Evolutionary conservation across 2,329 filamentous ascomycete species (phyloP).

Genomic region (Zasmidium cellare): DNA sequence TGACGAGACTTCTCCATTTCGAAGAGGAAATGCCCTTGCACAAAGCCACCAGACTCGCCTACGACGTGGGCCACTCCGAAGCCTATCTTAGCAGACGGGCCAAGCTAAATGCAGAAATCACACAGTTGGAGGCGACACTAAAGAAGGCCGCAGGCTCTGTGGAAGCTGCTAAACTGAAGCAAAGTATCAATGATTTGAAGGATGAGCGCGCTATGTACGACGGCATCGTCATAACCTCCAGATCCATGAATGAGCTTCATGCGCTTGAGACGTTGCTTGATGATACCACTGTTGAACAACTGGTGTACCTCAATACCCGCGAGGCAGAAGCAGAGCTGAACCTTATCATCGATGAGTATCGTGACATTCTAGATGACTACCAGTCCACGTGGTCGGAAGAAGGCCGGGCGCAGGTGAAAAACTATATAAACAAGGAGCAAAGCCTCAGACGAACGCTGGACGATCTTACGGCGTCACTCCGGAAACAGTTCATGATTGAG

Average conservation of each 20-base stretch:
- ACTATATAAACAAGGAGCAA: background rate
- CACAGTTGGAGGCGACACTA: too few species aligned
- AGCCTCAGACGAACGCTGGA: background rate
- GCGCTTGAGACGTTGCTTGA: constrained; percentile 6
- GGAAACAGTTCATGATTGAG: background rate
- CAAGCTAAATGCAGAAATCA: too few species aligned
- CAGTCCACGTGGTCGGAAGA: background rate
- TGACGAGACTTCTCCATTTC: constrained; percentile 19
- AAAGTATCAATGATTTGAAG: background rate
- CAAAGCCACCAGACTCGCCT: too few species aligned
- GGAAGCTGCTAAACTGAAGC: background rate
- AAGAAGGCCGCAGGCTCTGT: too few species aligned
- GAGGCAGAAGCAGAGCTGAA: background rate
- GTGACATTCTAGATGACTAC: background rate
- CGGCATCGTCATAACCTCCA: background rate
- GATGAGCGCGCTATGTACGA: background rate
- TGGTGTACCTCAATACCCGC: background rate
- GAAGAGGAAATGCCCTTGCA: background rate
- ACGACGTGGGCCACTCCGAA: too few species aligned
- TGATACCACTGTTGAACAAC: constrained; percentile 5
- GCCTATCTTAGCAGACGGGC: background rate
- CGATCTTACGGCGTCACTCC: background rate
- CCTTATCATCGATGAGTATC: background rate
- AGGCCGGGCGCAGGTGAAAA: background rate
- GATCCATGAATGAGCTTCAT: background rate